Evolutionary conservation across 2,329 filamentous ascomycete genomes (phyloP), one percentile per base, ranked within the genome.

Genomic region (Fusarium coicis): DNA sequence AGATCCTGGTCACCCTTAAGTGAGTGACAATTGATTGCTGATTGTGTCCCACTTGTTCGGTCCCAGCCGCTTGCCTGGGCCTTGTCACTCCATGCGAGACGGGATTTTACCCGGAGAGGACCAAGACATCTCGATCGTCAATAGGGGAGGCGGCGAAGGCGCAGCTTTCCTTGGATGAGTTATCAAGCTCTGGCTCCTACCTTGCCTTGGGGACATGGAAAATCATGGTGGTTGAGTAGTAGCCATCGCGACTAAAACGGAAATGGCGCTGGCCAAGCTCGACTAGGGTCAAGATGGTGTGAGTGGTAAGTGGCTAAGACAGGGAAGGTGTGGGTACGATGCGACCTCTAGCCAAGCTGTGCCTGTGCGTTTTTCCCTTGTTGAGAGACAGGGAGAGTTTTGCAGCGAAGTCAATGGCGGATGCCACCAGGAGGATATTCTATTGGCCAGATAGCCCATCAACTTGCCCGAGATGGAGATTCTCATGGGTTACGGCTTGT

Each of bases 251-350:
- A 73, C 70, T 73, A 62, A 54, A 37, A 63, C 68, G 68, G 73
- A 77, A 66, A 76, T 68, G 73, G 73, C 68, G 66, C 57, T 58
- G 63, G 68, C 30, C 70, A 65, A 72, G 70, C 65, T 67, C 67
- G 63, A 72, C 65, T 56, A 56, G 59, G 32, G 47, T 39, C 53
- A 43, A 54, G 65, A 66, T 58, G 68, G 72, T 74, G 73, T 74
- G 73, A 57, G 50, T 72, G 54, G 57, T 75, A 54, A 73, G 62
- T 68, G 72, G 74, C 54, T 58, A 59, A 61, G 61, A 49, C 64
- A 56, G 56, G 73, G 56, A 67, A 66, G 64, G 61, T 47, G 60
- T 62, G 70, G 71, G 37, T 60, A 74, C 63, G 63, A 74, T 44
- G 62, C 32, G 58, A 73, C 66, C 66, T 74, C 60, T 63, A 67